Base-by-base conservation (phyloP, 2,329 filamentous ascomycete species). In the Penicillium sp. region DNA sequence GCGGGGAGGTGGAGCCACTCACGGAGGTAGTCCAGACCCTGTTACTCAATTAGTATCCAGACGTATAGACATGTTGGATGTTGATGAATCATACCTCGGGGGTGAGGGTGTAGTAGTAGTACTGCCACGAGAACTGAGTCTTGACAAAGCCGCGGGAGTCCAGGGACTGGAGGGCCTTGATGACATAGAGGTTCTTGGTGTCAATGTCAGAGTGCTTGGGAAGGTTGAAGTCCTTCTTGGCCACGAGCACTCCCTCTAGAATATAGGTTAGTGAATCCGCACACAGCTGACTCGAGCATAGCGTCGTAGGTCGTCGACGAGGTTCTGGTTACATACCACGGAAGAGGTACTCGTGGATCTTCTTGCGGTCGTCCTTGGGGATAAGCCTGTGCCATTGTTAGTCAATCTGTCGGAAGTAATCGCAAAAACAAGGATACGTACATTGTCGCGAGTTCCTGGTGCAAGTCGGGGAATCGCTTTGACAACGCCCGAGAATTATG, bases 31-130 rank as follows among this genome's bases (percentile, higher is more conserved):
- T 97, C 93, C 79, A 99, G 93, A 83, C 94, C 94, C 86, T 69
- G 31, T 24, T 51, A 26, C 58, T 42, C 53, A 44, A 56, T 49
- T 26, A 48, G 40, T 26, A 31, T 37, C 50, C 11, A 32, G 16
- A 6, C 9, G 18, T 18, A 1, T 32, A 3, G 13, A n/a, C 2
- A 16, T 29, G 24, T 29, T 20, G 20, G n/a, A 7, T 16, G 11
- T n/a, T n/a, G 4, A 34, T 46, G 20, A 5, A 49, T 58, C 67
- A 26, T 68, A 69, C 67, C 70, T 97, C 92, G 76, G 92, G 90
- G 79, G 93, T 97, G 81, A 99, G 89, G 81, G 94, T 97, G 89
- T 99, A 99, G 90, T 99, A 99, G 89, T 97, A 96, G 87, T 92
- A 96, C 83, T 96, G 92, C 92, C 92, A 96, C 69, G 92, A 96